Evolutionary conservation across 139 green algal species (phyloP), one percentile per base, ranked within the genome.

Genomic region (Closterium sp.): DNA sequence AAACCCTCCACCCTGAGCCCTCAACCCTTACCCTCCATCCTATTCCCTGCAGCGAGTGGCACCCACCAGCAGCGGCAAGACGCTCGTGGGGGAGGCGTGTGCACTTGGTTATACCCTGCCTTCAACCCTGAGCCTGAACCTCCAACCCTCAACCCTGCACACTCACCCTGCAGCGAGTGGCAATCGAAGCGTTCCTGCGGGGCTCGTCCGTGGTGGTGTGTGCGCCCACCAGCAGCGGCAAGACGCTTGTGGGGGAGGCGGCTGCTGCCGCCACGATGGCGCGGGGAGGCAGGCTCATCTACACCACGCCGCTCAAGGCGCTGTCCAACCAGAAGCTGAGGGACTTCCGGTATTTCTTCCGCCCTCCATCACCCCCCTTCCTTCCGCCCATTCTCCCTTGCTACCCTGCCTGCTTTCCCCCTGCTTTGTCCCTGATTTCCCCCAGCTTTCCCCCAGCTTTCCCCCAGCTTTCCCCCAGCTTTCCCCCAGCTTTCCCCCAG

Each of bases 201-300:
- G 96, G 96, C 31, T 91, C 90, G 25, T 96, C 94, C 31, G 97
- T 99, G 35, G 96, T 99, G 81, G 97, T 99, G 83, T 98, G 95
- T 84, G 98, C 98, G 0, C 98, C 98, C 38, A 99, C 98, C n/a
- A 97, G 98, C 4, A 97, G 97, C 6, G 98, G 98, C 85, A 99
- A 99, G 95, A 99, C 98, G 0, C 96, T 96, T 23, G 99, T 99
- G 66, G 98, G 97, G 23, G 98, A 99, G 90, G 97, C 97, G 16
- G 97, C 97, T 0, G 96, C 97, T 2, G 93, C 96, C 3, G 96
- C 96, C 66, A 94, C 95, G 0, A 92, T 99, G 31, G 95, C 95
- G 2, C 55, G 94, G 10, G 97, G 97, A 0, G 90, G 97, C 94
- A 94, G 96, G 0, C 95, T 98, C 9, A 97, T 99, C 30, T 98